Base-by-base conservation (phyloP, 306 rosid genomes). In the Heteromeles arbutifolia region DNA sequence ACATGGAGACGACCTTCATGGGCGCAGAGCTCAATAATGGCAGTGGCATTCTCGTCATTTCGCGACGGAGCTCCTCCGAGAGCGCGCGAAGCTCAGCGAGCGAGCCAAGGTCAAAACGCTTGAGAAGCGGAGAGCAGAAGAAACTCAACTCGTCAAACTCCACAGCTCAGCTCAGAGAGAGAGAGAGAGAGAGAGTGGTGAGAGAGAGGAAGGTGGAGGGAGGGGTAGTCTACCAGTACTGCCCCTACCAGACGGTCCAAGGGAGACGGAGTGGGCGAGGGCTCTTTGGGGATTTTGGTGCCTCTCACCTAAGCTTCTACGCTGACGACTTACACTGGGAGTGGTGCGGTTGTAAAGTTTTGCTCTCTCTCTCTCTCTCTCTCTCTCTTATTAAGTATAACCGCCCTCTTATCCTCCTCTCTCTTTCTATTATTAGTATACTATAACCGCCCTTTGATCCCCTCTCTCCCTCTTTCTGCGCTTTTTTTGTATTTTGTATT, bases 21-120 rank as follows among this genome's bases (percentile, higher is more conserved):
- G 86, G 44, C 66, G 79, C 59, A 32, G 73, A 87, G 86, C 70
- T 81, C 89, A 87, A 1, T 15, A 0, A 57, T 18, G 48, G 29
- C 32, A 34, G 80, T 24, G 70, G 82, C 85, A 84, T 59, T 71
- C 85, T 86, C 78, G 86, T 73, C 93, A 86, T 86, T 79, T 50
- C 24, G 17, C 14, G 11, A 7, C 22, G 8, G 53, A 39, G 56
- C 72, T 32, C 70, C 74, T 41, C 69, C 34, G 54, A 19, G 61
- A 29, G 64, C 31, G 72, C 25, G 68, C 50, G 75, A 69, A 50
- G 58, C 64, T 43, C 48, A 21, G 52, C 69, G 54, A 50, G 54
- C 21, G 61, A 19, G 24, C 14, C 22, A 67, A 41, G 18, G 62
- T 32, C 74, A 32, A 79, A 57, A 72, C 29, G 5, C 54, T 25